Percentiles rank a stretch among this genome's conserved stretches.
phyloP scores from a whole-genome alignment of 306 rosid species.

The Senna siamea region DNA sequence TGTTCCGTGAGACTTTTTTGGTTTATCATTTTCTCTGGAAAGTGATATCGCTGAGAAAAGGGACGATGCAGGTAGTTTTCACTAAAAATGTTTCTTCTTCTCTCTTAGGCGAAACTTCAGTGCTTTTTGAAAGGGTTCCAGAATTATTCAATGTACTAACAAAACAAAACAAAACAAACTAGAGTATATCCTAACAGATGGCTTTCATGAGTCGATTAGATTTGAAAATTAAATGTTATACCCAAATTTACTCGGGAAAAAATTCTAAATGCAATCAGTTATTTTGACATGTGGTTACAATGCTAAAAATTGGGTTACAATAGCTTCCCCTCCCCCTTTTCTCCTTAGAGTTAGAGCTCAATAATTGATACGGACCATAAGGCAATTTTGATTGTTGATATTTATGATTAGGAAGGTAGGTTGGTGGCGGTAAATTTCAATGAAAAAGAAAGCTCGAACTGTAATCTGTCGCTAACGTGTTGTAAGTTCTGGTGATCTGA shows the following conservation, averaged over 20 bases:
- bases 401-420: constrained; percentile 50
- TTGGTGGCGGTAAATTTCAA: constrained; percentile 39
- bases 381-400: constrained; percentile 25
- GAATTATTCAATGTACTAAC: constrained; percentile 26
- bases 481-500: constrained; percentile 41
- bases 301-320: constrained; percentile 1
- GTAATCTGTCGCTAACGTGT: constrained; percentile 11
- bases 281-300: neutral
- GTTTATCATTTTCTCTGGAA: constrained; percentile 42
- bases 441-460: constrained; percentile 17
- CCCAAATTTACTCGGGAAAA: neutral
- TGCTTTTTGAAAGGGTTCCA: constrained; percentile 35
- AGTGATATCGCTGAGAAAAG: constrained; percentile 30
- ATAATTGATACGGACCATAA: neutral
- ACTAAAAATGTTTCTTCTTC: neutral
- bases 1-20: constrained; percentile 18
- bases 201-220: constrained; percentile 28
- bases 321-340: constrained; percentile 3
- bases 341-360: constrained; percentile 33
- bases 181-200: constrained; percentile 27
- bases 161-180: constrained; percentile 36
- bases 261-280: neutral
- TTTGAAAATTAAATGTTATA: neutral
- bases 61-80: constrained; percentile 8
- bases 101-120: constrained; percentile 10